phyloP scores from a whole-genome alignment of 2,329 filamentous ascomycete genomes.

The Massarina eburnea region DNA sequence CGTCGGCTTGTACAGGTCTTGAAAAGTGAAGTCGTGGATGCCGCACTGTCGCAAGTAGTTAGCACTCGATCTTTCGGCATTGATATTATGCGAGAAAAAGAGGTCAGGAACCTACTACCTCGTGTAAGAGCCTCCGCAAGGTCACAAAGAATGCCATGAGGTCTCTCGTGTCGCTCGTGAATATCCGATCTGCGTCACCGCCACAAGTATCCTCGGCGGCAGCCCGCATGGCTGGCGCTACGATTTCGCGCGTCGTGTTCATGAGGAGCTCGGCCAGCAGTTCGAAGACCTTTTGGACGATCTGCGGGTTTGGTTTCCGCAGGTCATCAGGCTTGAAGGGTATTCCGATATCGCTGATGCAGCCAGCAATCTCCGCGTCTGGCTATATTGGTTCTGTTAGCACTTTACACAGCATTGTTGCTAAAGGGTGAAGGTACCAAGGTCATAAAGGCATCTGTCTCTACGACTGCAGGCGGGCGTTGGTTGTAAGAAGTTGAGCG shows the following conservation, averaged over 20 bases:
- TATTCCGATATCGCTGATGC: constrained; percentile 95
- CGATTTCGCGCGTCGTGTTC: constrained; percentile 88
- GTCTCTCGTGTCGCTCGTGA: constrained; percentile 86
- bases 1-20: constrained; percentile 87
- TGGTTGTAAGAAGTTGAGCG: constrained; percentile 45
- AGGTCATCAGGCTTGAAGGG: constrained; percentile 84
- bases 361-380: constrained; percentile 84
- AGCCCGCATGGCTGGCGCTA: constrained; percentile 92
- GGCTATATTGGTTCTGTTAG: constrained; percentile 49
- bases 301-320: constrained; percentile 88
- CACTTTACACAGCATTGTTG: not conserved
- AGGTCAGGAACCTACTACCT: constrained; percentile 43
- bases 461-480: constrained; percentile 45
- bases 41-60: constrained; percentile 63
- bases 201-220: constrained; percentile 85
- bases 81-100: not conserved
- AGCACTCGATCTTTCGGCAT: not conserved
- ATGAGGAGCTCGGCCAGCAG: constrained; percentile 94
- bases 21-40: constrained; percentile 90
- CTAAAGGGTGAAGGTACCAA: constrained; percentile 41
- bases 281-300: constrained; percentile 97
- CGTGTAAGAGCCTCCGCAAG: constrained; percentile 74
- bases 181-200: constrained; percentile 74
- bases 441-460: constrained; percentile 54
- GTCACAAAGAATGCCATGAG: constrained; percentile 94